Conservation (phyloP, 208 protist species). For the Wallacemonas collosoma region DNA sequence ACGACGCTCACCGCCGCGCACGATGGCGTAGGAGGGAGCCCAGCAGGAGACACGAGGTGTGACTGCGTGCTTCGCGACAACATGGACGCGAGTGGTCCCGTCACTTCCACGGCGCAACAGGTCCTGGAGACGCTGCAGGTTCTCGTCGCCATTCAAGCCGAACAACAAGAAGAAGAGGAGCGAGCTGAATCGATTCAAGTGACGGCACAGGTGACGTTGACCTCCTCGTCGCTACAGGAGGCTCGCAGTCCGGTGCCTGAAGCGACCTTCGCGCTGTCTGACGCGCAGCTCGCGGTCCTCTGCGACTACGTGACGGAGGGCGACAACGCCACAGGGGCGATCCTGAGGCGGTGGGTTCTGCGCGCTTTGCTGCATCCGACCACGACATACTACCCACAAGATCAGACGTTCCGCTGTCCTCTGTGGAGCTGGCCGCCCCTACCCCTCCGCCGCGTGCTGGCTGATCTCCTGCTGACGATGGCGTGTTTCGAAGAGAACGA, state of each 20-base stretch:
- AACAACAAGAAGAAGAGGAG: neutral
- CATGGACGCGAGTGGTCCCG: neutral
- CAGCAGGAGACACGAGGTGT: neutral
- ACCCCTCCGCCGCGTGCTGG: constrained; percentile 4
- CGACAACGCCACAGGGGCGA: neutral
- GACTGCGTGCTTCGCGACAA: neutral
- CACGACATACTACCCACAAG: neutral
- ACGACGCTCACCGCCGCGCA: neutral
- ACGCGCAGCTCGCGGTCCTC: neutral
- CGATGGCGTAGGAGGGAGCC: neutral
- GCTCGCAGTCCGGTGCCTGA: neutral
- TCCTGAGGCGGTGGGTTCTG: neutral
- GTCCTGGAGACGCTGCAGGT: neutral
- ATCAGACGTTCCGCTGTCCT: neutral
- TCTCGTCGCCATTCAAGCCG: neutral
- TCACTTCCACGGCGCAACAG: neutral
- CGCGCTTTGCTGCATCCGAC: constrained; percentile 10
- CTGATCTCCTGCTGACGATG: neutral
- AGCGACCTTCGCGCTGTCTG: constrained; percentile 7
- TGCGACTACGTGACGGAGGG: neutral
- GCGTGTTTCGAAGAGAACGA: constrained; percentile 7
- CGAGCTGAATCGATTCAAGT: neutral
- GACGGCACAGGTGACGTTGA: neutral
- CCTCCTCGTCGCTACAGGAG: neutral
- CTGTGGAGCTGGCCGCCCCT: constrained; percentile 9